phyloP scores from a whole-genome alignment of 2,329 filamentous ascomycete genomes.

The Diaporthe capsici region DNA sequence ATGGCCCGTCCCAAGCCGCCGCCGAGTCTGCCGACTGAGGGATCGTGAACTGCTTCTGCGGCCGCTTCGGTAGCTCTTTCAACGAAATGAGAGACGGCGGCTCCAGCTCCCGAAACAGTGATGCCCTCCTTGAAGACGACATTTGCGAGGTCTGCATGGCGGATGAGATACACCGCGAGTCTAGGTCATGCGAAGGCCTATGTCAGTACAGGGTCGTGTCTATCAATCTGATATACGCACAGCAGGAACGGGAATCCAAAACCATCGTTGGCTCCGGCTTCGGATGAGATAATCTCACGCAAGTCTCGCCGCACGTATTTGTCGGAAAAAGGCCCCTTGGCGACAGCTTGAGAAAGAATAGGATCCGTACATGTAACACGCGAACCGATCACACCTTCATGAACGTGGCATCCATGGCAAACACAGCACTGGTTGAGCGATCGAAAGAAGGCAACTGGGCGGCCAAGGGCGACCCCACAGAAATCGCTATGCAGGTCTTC shows the following conservation, averaged over 20 bases:
- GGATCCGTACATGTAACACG: background rate
- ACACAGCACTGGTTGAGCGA: background rate
- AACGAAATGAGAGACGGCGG: background rate
- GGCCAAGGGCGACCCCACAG: background rate
- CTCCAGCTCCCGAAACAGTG: background rate
- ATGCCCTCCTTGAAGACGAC: background rate
- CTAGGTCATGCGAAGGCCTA: background rate
- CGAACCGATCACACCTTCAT: background rate
- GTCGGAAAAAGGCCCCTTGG: background rate
- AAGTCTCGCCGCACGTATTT: background rate
- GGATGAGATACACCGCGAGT: background rate
- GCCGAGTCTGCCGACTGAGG: background rate
- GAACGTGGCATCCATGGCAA: conserved; percentile 1
- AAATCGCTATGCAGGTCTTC: background rate
- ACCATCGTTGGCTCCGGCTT: background rate
- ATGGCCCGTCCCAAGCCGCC: background rate
- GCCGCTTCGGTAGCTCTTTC: background rate
- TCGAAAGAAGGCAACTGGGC: background rate
- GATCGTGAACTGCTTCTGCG: background rate
- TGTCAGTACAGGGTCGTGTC: background rate
- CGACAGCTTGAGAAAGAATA: background rate
- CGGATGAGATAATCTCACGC: background rate
- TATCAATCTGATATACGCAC: background rate
- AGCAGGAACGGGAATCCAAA: background rate
- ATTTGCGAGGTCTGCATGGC: background rate